Percentiles rank a stretch among this genome's conserved stretches.
phyloP scores from a whole-genome alignment of 495 filamentous ascomycete genomes.

The Pyrenopolyporus hunteri region DNA sequence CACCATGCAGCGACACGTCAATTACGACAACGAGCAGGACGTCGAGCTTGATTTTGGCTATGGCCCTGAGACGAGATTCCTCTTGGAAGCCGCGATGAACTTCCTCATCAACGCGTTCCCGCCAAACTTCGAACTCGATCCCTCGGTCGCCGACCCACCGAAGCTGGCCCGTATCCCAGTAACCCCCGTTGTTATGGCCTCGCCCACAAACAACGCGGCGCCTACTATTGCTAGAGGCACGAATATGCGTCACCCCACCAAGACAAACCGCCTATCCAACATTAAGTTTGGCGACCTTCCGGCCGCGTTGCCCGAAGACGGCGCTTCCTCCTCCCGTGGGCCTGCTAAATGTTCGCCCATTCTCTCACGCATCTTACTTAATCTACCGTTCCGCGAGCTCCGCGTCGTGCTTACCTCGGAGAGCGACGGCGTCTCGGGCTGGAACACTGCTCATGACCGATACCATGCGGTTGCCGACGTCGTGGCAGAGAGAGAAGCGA shows the following conservation, averaged over 20 bases:
- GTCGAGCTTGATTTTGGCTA: slow-evolving; percentile 38
- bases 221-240: slow-evolving; percentile 47
- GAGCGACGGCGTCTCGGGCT: slow-evolving; percentile 52
- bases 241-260: slow-evolving; percentile 35
- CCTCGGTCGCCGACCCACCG: slow-evolving; percentile 43
- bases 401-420: slow-evolving; percentile 61
- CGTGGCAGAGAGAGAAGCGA: slow-evolving; percentile 64
- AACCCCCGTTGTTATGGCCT: slow-evolving; percentile 15
- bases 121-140: slow-evolving; percentile 55
- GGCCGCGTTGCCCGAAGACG: slow-evolving; percentile 48
- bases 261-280: slow-evolving; percentile 53
- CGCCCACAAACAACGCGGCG: slow-evolving; percentile 5
- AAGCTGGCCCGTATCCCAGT: slow-evolving; percentile 48
- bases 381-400: slow-evolving; percentile 65
- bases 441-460: slow-evolving; percentile 49
- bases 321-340: slow-evolving; percentile 40
- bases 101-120: slow-evolving; percentile 58
- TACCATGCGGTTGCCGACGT: slow-evolving; percentile 57
- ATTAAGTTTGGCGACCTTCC: slow-evolving; percentile 72
- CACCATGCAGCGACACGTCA: slow-evolving; percentile 32
- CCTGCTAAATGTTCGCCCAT: slow-evolving; percentile 41
- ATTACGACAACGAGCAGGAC: slow-evolving; percentile 38
- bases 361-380: slow-evolving; percentile 67
- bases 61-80: slow-evolving; percentile 38
- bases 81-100: slow-evolving; percentile 47